Percentiles rank a stretch among this genome's conserved stretches.
phyloP scores from a whole-genome alignment of 345 rosid genomes.

The Ailanthus altissimus region DNA sequence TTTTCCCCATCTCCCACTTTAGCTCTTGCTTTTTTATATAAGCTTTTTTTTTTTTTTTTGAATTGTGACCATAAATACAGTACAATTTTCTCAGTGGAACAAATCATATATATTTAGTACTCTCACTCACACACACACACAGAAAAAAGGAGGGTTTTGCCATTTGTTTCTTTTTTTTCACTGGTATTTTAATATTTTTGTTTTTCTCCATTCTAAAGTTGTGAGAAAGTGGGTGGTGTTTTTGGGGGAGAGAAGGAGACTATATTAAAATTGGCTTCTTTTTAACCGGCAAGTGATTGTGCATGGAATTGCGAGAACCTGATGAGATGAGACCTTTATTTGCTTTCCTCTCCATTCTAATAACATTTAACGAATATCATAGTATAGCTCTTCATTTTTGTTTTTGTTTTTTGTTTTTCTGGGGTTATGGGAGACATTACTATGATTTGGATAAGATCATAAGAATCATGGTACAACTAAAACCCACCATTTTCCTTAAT shows the following conservation, averaged over 20 bases:
- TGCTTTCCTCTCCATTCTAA: background rate
- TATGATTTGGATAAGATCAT: slow-evolving; percentile 37
- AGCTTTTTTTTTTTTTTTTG: background rate
- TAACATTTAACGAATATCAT: no score
- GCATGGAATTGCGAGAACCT: slow-evolving; percentile 31
- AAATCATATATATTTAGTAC: background rate
- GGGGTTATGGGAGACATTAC: slow-evolving; percentile 31
- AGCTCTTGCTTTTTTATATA: background rate
- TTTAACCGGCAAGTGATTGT: slow-evolving; percentile 42
- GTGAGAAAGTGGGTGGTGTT: background rate
- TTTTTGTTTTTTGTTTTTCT: no score
- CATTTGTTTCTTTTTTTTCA: background rate
- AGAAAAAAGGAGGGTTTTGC: background rate
- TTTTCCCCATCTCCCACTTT: slow-evolving; percentile 14
- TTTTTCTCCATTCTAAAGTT: background rate
- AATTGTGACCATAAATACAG: background rate
- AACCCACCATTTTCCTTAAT: slow-evolving; percentile 1
- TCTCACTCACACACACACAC: background rate
- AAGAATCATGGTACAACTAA: slow-evolving; percentile 27
- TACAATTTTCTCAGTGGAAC: background rate
- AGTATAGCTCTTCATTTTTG: no score
- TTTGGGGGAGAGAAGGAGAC: background rate
- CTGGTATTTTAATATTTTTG: no score
- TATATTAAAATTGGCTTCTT: slow-evolving; percentile 35
- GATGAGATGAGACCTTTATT: background rate